phyloP scores from a whole-genome alignment of 2,329 filamentous ascomycete genomes.

The Fusarium transvaalense region DNA sequence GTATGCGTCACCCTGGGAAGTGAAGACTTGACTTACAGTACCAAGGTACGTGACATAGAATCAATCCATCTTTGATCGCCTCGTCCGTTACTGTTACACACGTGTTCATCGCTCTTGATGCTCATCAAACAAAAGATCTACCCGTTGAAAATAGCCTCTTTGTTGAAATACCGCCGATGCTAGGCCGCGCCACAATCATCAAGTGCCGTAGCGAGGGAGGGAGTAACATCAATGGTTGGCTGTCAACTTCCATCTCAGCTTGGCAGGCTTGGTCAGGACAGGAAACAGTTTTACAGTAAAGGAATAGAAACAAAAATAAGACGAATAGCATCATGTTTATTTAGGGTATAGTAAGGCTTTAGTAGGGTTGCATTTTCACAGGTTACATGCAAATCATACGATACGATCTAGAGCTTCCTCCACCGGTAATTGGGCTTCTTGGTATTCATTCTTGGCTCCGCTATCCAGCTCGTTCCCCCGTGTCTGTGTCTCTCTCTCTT shows the following conservation, averaged over 20 bases:
- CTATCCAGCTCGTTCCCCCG: constrained; percentile 25
- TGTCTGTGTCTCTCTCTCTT: too few relatives aligned
- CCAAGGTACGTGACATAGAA: too few relatives aligned
- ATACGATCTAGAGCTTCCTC: constrained; percentile 6
- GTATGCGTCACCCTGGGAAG: not conserved
- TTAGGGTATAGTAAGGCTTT: not conserved
- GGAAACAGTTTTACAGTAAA: not conserved
- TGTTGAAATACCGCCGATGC: constrained; percentile 31
- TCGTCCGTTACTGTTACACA: constrained; percentile 20
- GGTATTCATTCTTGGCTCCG: constrained; percentile 9
- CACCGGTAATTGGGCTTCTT: not conserved
- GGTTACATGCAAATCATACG: constrained; percentile 34
- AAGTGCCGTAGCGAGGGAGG: constrained; percentile 28
- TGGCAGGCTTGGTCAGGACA: not conserved
- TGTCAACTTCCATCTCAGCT: not conserved
- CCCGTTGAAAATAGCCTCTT: constrained; percentile 6
- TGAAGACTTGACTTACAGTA: not conserved
- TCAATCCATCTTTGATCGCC: constrained; percentile 7
- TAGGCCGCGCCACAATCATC: constrained; percentile 34
- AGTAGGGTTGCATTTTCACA: constrained; percentile 17
- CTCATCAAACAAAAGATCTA: not conserved
- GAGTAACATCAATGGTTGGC: not conserved
- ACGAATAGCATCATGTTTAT: not conserved
- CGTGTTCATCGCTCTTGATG: constrained; percentile 4
- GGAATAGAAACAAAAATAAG: not conserved